Evolutionary conservation across 2,329 filamentous ascomycete species (phyloP), one percentile per base, ranked within the genome.

Genomic region (Cordyceps javanica): DNA sequence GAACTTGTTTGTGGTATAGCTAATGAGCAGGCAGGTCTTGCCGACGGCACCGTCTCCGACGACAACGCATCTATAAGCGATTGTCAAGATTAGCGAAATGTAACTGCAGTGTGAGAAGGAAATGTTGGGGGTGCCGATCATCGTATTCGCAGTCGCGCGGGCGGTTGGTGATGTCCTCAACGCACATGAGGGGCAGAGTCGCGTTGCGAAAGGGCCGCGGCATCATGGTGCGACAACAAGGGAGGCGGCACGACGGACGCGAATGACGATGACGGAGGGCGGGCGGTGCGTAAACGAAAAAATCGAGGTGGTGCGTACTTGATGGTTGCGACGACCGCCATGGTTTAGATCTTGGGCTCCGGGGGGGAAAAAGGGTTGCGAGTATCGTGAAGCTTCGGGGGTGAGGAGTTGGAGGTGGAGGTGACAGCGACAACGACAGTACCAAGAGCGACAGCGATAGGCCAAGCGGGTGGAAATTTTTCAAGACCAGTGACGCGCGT

Each of bases 1-100:
- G 75, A 99, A 99, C 70, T 97, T 97, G 83, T 99, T 99, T 63
- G 94, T 99, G 64, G 94, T 99, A 78, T 99, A 99, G 73, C 91
- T 96, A 79, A 99, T 99, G 72, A 99, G 86, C 64, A 99, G 86
- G 78, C 94, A 99, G 65, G 94, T 99, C 83, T 99, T 99, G 75
- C 94, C 94, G 67, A 99, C 94, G 65, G 94, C 94, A 92, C 94
- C 94, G 76, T 99, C 94, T 73, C 94, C 94, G 69, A 99, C 94
- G 67, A 99, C 94, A 70, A 99, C 94, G 78, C 94, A 99, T 78
- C 94, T 99, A 60, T 48, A 60, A 38, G 49, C 19, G 59, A 61
- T 60, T 48, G 46, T 42, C 50, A 58, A 54, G n/a, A 30, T 54
- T 46, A 55, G 42, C 25, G 25, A 45, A 55, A 28, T 36, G 16